Evolutionary conservation across 805 yeast genomes (phyloP).

Genomic region (Candida qinlingensis): DNA sequence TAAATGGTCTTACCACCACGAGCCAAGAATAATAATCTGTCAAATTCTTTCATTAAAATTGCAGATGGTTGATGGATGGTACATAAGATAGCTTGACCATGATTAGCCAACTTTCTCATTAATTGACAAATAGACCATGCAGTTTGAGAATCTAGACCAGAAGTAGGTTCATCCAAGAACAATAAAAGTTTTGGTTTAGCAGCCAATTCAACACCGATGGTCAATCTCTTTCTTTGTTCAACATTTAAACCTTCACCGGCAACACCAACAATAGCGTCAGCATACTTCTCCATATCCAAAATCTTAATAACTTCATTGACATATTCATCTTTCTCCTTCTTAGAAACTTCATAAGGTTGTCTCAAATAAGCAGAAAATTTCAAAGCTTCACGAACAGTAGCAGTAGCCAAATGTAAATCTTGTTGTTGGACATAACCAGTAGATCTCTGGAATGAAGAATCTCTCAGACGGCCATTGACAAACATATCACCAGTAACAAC

Average conservation of each 20-base stretch:
- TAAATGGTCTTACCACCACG: conserved; percentile 72
- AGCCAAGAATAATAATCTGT: conserved; percentile 64
- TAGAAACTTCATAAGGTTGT: conserved; percentile 50
- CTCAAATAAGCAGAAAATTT: conserved; percentile 63
- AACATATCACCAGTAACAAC: conserved; percentile 57
- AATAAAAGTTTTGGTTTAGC: conserved; percentile 58
- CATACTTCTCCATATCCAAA: conserved; percentile 58
- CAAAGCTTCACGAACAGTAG: conserved; percentile 71
- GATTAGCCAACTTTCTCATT: conserved; percentile 53
- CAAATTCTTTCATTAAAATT: conserved; percentile 69
- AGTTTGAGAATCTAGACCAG: conserved; percentile 65
- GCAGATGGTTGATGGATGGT: conserved; percentile 90
- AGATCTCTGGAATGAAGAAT: conserved; percentile 53
- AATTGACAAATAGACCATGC: conserved; percentile 63
- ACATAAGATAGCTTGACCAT: conserved; percentile 62
- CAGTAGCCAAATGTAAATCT: conserved; percentile 60
- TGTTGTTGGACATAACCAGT: conserved; percentile 68
- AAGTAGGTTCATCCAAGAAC: conserved; percentile 65
- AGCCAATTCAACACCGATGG: conserved; percentile 63
- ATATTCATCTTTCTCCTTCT: conserved; percentile 54
- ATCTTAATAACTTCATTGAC: conserved; percentile 61
- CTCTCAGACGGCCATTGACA: conserved; percentile 59
- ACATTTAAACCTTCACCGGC: conserved; percentile 67
- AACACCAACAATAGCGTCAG: conserved; percentile 72
- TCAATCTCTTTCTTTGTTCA: conserved; percentile 60